phyloP scores from a whole-genome alignment of 1,139 yeast species.

The Debaryomyces robertsiae region DNA sequence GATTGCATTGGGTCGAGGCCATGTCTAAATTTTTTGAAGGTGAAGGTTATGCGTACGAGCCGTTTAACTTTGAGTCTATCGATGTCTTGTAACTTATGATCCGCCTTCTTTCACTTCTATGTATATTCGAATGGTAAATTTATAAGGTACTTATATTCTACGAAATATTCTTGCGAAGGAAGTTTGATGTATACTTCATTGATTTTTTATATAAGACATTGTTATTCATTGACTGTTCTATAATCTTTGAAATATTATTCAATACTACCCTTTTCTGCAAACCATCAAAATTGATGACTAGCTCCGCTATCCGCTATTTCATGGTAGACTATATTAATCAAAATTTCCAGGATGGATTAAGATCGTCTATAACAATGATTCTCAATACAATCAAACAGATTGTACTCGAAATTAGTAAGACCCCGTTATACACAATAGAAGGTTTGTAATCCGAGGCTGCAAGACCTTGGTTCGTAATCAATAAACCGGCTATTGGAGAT shows the following conservation, averaged over 20 bases:
- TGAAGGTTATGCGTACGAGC: conserved; percentile 87
- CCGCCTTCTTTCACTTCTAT: not conserved
- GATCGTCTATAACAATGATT: conserved; percentile 3
- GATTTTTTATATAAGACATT: no score
- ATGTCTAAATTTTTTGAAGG: conserved; percentile 98
- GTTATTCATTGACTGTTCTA: no score
- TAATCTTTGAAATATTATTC: no score
- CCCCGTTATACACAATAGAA: conserved; percentile 31
- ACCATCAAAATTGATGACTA: no score
- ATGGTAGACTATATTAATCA: not conserved
- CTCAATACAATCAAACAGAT: conserved; percentile 15
- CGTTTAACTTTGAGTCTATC: conserved; percentile 59
- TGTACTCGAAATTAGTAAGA: conserved; percentile 23
- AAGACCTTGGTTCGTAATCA: conserved; percentile 21
- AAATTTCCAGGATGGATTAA: conserved; percentile 8
- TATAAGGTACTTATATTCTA: not conserved
- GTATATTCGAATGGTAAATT: not conserved
- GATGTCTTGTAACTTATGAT: conserved; percentile 8
- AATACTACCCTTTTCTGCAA: no score
- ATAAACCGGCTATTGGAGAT: conserved; percentile 34
- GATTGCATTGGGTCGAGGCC: conserved; percentile 98
- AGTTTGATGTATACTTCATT: no score
- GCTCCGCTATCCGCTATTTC: no score
- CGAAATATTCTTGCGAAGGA: no score
- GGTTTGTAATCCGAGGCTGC: conserved; percentile 23